Evolutionary conservation across 1,284 basidiomycete species (phyloP).

Genomic region (Moniliophthora roreri): DNA sequence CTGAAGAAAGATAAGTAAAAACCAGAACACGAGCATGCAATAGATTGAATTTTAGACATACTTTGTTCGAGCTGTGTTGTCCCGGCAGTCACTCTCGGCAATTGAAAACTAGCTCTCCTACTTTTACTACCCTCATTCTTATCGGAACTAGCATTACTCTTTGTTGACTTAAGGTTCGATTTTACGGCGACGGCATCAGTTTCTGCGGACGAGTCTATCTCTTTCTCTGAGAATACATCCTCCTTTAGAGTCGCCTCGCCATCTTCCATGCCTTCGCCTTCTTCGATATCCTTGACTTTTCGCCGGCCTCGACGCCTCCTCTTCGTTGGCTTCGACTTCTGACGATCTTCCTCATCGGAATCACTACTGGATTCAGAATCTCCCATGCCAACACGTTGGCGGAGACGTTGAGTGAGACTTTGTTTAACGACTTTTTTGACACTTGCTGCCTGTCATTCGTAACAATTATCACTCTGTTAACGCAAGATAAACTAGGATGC

Average conservation of each 20-base stretch:
- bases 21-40: neutral
- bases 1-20: neutral
- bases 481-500: conserved; percentile 1
- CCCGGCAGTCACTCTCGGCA: conserved; percentile 33
- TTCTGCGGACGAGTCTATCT: conserved; percentile 1
- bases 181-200: conserved; percentile 5
- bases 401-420: conserved; percentile 69
- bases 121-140: conserved; percentile 21
- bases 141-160: neutral
- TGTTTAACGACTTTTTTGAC: conserved; percentile 71
- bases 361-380: conserved; percentile 49
- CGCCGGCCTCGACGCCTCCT: conserved; percentile 22
- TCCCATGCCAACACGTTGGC: conserved; percentile 63
- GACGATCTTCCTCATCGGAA: conserved; percentile 38
- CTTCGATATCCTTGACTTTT: conserved; percentile 27
- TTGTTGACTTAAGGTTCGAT: neutral
- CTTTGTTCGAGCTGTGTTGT: conserved; percentile 68
- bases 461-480: conserved; percentile 19
- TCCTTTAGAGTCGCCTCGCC: conserved; percentile 34
- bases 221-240: conserved; percentile 23
- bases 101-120: conserved; percentile 44
- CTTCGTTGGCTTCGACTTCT: conserved; percentile 20
- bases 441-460: conserved; percentile 48
- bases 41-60: neutral
- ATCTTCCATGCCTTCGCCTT: conserved; percentile 28